Evolutionary conservation across 2,329 filamentous ascomycete genomes (phyloP).

Genomic region (Colletotrichum falcatum): DNA sequence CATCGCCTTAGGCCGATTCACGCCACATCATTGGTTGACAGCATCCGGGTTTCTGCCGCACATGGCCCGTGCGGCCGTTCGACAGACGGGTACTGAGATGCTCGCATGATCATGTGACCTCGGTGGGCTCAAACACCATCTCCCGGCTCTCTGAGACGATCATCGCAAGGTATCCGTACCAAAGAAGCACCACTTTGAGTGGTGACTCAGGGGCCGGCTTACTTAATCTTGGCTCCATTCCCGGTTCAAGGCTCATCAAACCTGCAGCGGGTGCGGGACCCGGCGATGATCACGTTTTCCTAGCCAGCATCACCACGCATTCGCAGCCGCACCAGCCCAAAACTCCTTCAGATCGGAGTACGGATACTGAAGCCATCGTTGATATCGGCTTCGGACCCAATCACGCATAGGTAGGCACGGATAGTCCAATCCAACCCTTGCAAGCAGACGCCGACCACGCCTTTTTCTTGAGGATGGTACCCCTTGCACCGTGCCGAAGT

Average conservation of each 20-base stretch:
- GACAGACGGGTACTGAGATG: neutral
- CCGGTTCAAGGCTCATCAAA: neutral
- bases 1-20: conserved; percentile 21
- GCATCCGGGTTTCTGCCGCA: neutral
- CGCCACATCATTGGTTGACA: conserved; percentile 28
- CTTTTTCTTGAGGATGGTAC: conserved; percentile 4
- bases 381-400: too few relatives aligned
- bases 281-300: conserved; percentile 6
- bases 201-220: conserved; percentile 15
- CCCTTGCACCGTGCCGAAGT: conserved; percentile 33
- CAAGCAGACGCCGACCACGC: neutral
- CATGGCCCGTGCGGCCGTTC: conserved; percentile 1
- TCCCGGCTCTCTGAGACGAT: neutral
- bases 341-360: conserved; percentile 10
- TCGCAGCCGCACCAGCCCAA: neutral
- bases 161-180: too few relatives aligned
- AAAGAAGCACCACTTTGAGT: neutral
- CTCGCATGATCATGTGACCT: conserved; percentile 22
- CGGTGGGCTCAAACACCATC: neutral
- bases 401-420: too few relatives aligned
- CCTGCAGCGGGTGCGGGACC: conserved; percentile 4
- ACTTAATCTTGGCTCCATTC: conserved; percentile 9
- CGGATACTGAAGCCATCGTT: too few relatives aligned
- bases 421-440: neutral
- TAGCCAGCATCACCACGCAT: neutral